Percentiles rank a stretch among this genome's conserved stretches.
Conservation (phyloP, 805 yeast genomes). For the Starmerella sirachaensis region DNA sequence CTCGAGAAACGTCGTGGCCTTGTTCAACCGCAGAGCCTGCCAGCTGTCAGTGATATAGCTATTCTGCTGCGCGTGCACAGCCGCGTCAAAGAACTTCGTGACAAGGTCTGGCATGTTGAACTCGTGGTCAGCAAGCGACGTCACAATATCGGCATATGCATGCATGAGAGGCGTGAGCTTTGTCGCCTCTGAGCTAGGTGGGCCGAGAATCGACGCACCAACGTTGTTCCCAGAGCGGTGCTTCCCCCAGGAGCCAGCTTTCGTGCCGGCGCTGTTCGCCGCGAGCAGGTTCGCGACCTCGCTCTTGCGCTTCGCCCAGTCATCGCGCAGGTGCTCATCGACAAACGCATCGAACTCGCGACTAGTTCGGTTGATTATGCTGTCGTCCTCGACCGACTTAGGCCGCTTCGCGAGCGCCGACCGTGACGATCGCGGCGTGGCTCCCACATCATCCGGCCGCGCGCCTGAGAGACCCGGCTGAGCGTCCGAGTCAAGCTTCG, state of each 20-base stretch:
- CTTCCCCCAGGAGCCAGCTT: not conserved
- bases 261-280: not conserved
- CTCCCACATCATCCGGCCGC: not conserved
- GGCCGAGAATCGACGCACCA: slow-evolving; percentile 8
- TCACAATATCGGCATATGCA: slow-evolving; percentile 13
- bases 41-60: slow-evolving; percentile 17
- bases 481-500: slow-evolving; percentile 2
- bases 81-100: slow-evolving; percentile 7
- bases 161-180: slow-evolving; percentile 15
- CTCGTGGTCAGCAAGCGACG: slow-evolving; percentile 11
- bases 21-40: slow-evolving; percentile 15
- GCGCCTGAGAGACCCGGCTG: not conserved
- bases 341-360: slow-evolving; percentile 73
- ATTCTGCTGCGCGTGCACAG: not conserved
- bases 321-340: slow-evolving; percentile 57
- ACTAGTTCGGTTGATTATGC: slow-evolving; percentile 58
- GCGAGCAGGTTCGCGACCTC: slow-evolving; percentile 67
- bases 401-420: slow-evolving; percentile 34
- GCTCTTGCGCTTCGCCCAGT: slow-evolving; percentile 72
- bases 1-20: slow-evolving; percentile 42
- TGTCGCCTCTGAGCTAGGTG: slow-evolving; percentile 7
- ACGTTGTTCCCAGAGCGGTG: too few relatives aligned
- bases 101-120: slow-evolving; percentile 13
- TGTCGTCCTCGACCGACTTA: slow-evolving; percentile 57
- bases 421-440: not conserved